Evolutionary conservation across 2,329 filamentous ascomycete species (phyloP), one percentile per base, ranked within the genome.

Genomic region (Sporothrix pallida): DNA sequence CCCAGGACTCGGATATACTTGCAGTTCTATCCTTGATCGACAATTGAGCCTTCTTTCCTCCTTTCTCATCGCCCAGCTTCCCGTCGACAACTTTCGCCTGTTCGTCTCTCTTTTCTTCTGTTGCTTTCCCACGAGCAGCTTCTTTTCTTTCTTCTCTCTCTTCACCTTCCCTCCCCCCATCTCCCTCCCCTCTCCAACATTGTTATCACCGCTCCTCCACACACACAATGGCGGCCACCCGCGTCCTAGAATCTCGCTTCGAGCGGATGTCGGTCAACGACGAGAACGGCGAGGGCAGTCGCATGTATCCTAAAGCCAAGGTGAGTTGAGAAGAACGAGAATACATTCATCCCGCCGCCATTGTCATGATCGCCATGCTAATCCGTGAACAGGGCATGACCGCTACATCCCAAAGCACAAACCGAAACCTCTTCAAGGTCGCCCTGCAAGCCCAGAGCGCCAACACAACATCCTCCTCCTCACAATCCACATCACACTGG

Each of bases 211-310:
- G 13, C 13, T 1, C 26, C 15, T 26, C 26, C 23, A 63, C 72
- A 78, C 76, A 75, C 20, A 48, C 42, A 17, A 90, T 95, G 92
- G 89, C 71, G 20, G 63, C 95, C 76, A 89, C 92, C 74, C 89
- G 93, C 78, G 90, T 89, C 70, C 87, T 98, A 65, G 95, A 98
- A 84, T 87, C 92, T 83, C 93, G 93, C 79, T 93, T 98, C 80
- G 94, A 97, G 89, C 91, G 91, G 82, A 89, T 98, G 84, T 92
- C 93, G 23, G 93, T 98, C 76, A 92, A 93, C 78, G 95, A 98
- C 80, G 95, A 97, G 83, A 97, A 95, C 80, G 91, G 93, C 74
- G 86, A 89, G 76, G 85, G 83, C 75, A 83, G 83, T 73, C 86
- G 86, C 76, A 76, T 81, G 37, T 91, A 92, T 81, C 86, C 89